Base-by-base conservation (phyloP, 805 yeast genomes). In the Metschnikowia noctiluminum region DNA sequence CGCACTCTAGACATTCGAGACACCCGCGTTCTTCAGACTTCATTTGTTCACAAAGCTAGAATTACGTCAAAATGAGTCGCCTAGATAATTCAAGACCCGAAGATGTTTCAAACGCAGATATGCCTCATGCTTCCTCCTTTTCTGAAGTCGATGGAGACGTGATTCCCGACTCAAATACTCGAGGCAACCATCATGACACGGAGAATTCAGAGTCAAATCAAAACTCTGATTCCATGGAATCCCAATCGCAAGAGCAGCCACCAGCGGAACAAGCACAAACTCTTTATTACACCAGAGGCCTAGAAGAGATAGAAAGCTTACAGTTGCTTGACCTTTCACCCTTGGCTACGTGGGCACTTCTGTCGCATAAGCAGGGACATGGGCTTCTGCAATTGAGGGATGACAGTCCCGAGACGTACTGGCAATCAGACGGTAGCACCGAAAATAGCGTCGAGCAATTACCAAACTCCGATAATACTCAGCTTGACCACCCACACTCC, bases 371-470 rank as follows among this genome's bases (percentile, higher is more conserved):
- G 58, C 77, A 77, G 9, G 94, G 89, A 0, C 82, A 73, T 57
- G 94, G 94, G 0, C 75, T 89, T 16, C 69, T 69, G n/a, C 84
- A 84, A 57, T 71, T 92, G 7, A 70, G 94, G 30, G 88, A 87
- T 44, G 90, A 85, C 57, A 75, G 82, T 4, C 87, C 92, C 0
- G 74, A 77, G 28, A 69, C 82, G 1, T 92, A 75, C 63, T 94
- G 99, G 99, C 99, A 94, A 65, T 85, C 95, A 40, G 99, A 94
- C 62, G 99, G 97, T 0, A 69, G 71, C 46, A 68, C 64, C 50
- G 76, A 72, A 7, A 57, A 52, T 37, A 60, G 50, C 45, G 55
- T 51, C 41, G 63, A 57, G 38, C 59, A 56, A 7, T 53, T 55
- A 38, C 43, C 53, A 10, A 63, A 65, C 28, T 59, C 66, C 9